Percentiles rank a stretch among this genome's conserved stretches.
Evolutionary conservation across 345 rosid species (phyloP).

Genomic region (Eucalyptus erythrocorys): DNA sequence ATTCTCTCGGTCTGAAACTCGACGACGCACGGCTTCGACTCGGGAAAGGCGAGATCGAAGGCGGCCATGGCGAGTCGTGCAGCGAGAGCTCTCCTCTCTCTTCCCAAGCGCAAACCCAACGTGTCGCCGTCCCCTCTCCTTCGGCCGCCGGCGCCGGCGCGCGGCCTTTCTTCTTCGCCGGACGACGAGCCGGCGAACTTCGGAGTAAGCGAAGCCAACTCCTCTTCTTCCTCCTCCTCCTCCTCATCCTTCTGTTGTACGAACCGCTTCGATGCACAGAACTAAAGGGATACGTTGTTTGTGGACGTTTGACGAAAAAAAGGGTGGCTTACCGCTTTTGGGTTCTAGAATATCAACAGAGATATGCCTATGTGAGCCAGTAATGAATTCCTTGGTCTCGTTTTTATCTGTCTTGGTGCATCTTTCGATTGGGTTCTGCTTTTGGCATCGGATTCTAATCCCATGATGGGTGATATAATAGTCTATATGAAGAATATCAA

Average conservation of each 20-base stretch:
- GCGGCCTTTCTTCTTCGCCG: background rate
- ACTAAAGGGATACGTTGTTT: background rate
- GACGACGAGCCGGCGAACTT: background rate
- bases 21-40: background rate
- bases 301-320: background rate
- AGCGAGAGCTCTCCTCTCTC: background rate
- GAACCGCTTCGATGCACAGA: background rate
- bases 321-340: background rate
- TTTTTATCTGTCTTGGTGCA: background rate
- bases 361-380: background rate
- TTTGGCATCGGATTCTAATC: background rate
- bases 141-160: background rate
- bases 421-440: background rate
- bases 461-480: background rate
- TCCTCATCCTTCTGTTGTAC: background rate
- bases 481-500: background rate
- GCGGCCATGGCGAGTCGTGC: background rate
- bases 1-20: background rate
- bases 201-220: background rate
- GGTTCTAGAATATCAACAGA: background rate
- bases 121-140: background rate
- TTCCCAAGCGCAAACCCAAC: background rate
- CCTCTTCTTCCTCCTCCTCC: background rate
- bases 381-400: background rate
- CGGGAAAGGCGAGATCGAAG: background rate